A percentile compares a stretch with the other conserved stretches of the same genome.
phyloP scores from a whole-genome alignment of 1,139 yeast genomes.

The Casaregolazyma suthepensis region DNA sequence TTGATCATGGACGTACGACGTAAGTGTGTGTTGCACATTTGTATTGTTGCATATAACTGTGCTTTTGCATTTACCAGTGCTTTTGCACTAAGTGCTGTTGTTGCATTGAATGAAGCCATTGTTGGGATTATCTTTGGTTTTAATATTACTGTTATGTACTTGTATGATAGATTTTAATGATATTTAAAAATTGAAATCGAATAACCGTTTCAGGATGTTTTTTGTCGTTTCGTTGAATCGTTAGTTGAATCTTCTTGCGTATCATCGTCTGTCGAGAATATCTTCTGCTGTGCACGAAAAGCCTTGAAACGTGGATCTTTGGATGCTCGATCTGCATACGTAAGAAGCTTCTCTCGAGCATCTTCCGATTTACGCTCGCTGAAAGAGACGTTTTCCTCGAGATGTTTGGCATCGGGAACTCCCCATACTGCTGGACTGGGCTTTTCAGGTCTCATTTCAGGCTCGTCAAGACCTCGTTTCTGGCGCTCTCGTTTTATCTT shows the following conservation, averaged over 20 bases:
- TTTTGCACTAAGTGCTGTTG: not conserved
- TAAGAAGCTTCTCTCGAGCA: constrained; percentile 35
- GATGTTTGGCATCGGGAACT: constrained; percentile 23
- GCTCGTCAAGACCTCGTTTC: constrained; percentile 4
- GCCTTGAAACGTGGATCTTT: constrained; percentile 21
- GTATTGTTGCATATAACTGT: constrained; percentile 22
- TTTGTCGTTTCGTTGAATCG: constrained; percentile 4
- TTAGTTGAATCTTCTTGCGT: constrained; percentile 2
- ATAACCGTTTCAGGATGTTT: not conserved
- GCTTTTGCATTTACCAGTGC: not conserved
- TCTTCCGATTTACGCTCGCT: constrained; percentile 26
- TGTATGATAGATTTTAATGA: constrained; percentile 4
- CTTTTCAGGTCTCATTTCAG: constrained; percentile 12
- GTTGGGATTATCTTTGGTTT: constrained; percentile 5
- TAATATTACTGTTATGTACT: constrained; percentile 6
- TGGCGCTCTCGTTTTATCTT: constrained; percentile 11
- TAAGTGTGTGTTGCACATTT: not conserved
- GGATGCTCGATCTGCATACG: constrained; percentile 30
- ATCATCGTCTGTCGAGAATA: constrained; percentile 10
- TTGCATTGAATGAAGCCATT: constrained; percentile 1
- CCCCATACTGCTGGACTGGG: constrained; percentile 23
- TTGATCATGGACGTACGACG: constrained; percentile 30
- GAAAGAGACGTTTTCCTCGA: constrained; percentile 19
- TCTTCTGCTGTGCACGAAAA: constrained; percentile 3
- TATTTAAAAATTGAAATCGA: constrained; percentile 2